Conservation (phyloP, 345 rosid genomes). For the Raphanus raphanistrum region DNA sequence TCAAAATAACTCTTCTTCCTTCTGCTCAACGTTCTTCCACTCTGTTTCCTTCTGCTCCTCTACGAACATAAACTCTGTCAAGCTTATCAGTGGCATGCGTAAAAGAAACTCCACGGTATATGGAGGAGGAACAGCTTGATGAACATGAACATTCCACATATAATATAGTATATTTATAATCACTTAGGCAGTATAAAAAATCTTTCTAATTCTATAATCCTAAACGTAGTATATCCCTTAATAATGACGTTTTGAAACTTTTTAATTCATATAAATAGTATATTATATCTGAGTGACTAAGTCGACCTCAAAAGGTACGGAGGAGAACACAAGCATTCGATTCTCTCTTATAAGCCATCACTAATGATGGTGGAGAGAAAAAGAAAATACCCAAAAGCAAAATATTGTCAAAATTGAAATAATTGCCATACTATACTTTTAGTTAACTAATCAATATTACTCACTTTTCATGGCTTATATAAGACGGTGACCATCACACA, state of each 20-base stretch:
- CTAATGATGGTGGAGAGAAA: constrained; percentile 46
- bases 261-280: background rate
- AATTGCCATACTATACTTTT: constrained; percentile 15
- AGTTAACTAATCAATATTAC: background rate
- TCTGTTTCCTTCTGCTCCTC: no score
- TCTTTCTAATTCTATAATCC: constrained; percentile 24
- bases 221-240: constrained; percentile 11
- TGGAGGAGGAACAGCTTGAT: constrained; percentile 30
- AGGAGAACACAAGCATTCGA: constrained; percentile 43
- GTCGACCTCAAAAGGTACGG: constrained; percentile 39
- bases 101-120: constrained; percentile 21
- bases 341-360: constrained; percentile 32
- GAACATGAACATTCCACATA: constrained; percentile 22
- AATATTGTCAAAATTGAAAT: constrained; percentile 30
- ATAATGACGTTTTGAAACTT: background rate
- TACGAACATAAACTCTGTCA: no score
- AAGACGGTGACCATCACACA: constrained; percentile 19
- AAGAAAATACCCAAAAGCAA: constrained; percentile 17
- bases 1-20: no score
- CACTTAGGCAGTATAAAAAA: constrained; percentile 23
- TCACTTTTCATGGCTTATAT: constrained; percentile 38
- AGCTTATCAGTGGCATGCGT: constrained; percentile 18
- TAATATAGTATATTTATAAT: constrained; percentile 3
- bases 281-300: constrained; percentile 14
- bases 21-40: no score